Conservation (phyloP, 495 filamentous ascomycete genomes). For the Lineolata rhizophorae region DNA sequence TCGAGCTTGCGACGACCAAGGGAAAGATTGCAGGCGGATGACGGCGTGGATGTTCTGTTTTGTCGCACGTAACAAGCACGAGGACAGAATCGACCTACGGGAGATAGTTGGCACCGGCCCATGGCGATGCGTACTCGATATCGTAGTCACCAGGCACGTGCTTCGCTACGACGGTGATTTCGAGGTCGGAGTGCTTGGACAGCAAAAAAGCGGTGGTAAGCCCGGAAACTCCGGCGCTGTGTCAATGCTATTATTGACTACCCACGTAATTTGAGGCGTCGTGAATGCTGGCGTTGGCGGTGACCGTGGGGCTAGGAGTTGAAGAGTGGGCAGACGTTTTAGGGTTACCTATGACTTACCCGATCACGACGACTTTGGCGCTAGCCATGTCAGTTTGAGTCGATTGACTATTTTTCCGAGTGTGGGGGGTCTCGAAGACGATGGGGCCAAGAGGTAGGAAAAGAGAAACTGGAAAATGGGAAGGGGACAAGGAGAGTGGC, state of each 20-base stretch:
- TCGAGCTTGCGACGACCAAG: too few relatives aligned
- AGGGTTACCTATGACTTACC: conserved; percentile 3
- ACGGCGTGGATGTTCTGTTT: too few relatives aligned
- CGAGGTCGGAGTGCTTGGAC: conserved; percentile 41
- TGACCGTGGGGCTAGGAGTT: too few relatives aligned
- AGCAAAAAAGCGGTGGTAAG: conserved; percentile 79
- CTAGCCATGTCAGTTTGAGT: conserved; percentile 5
- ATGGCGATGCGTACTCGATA: conserved; percentile 86
- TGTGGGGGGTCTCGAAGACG: too few relatives aligned
- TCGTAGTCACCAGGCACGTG: conserved; percentile 99
- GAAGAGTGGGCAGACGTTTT: too few relatives aligned
- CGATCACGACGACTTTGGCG: conserved; percentile 2
- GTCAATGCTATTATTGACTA: conserved; percentile 2
- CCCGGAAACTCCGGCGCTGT: conserved; percentile 61
- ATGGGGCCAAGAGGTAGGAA: too few relatives aligned
- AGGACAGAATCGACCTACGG: conserved; percentile 47
- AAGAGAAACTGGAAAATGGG: too few relatives aligned
- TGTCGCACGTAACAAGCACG: too few relatives aligned
- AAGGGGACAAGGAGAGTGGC: too few relatives aligned
- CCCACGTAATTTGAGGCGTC: background rate
- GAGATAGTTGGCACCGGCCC: conserved; percentile 83
- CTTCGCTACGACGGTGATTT: conserved; percentile 71
- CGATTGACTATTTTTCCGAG: too few relatives aligned
- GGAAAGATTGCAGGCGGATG: too few relatives aligned
- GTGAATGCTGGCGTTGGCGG: too few relatives aligned